Base-by-base conservation (phyloP, 106 monocot genomes). In the Posidonia australis region DNA sequence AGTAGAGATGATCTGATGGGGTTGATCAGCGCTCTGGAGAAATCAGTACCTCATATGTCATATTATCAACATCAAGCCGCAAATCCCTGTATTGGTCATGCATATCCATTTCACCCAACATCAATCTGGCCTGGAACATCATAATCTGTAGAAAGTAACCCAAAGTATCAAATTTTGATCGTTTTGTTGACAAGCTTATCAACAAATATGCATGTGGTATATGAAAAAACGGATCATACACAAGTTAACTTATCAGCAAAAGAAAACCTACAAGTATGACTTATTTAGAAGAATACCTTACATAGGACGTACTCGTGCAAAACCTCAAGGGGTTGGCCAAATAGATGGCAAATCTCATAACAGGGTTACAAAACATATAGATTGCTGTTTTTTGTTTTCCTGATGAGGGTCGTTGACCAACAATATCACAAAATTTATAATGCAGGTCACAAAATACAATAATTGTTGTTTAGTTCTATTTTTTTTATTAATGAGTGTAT, bases 51-150 rank as follows among this genome's bases (percentile, higher is more conserved):
- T 96, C 94, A 44, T 96, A 96, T 58, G 94, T 73, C 94, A 96
- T 87, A 27, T 80, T 74, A 59, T 96, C 94, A 22, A 96, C 90
- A 73, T 96, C 94, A 22, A 96, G 94, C 25, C 94, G 90, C 84
- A 77, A 87, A 74, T 87, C 86, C 16, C 68, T 84, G 67, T 84
- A 78, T 45, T 61, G 72, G 57, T 96, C 94, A 74, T 77, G 78
- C 19, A 68, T 41, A 70, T 77, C 73, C 66, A 80, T 76, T 68
- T 81, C 79, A 44, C 82, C 84, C 54, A 90, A 74, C 56, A 86
- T 47, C 24, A 90, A 63, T 68, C 86, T 84, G 22, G 82, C 82
- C 64, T 80, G 88, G 56, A 89, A 82, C 82, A 87, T 70, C 82
- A 87, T 84, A 54, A 93, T 78, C 93, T 94, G 83, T 67, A 60